phyloP scores from a whole-genome alignment of 352 stramenopile species.

The Phytopythium vexans region DNA sequence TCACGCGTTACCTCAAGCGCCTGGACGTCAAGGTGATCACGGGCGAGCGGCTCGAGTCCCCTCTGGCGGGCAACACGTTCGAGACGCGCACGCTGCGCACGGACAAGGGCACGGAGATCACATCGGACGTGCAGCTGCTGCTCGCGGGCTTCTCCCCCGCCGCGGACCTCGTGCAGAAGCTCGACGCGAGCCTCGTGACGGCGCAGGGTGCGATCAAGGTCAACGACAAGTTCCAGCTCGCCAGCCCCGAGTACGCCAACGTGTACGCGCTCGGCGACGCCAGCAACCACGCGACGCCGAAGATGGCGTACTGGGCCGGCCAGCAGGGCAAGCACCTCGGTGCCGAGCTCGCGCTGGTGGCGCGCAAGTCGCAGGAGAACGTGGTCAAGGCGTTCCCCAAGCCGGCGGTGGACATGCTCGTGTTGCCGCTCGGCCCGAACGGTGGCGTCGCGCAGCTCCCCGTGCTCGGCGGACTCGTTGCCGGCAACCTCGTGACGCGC shows the following conservation, averaged over 20 bases:
- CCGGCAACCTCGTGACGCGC: conserved; percentile 49
- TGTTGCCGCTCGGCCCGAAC: conserved; percentile 48
- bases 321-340: conserved; percentile 42
- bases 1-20: conserved; percentile 26
- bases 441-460: conserved; percentile 53
- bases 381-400: conserved; percentile 42
- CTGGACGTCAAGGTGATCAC: conserved; percentile 48
- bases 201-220: conserved; percentile 37
- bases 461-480: conserved; percentile 40
- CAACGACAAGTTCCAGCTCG: conserved; percentile 42
- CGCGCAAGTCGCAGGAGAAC: conserved; percentile 29
- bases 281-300: conserved; percentile 43
- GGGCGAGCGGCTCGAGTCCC: conserved; percentile 34
- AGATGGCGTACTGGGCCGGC: conserved; percentile 35
- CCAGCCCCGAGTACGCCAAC: conserved; percentile 34
- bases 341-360: conserved; percentile 28
- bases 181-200: conserved; percentile 34
- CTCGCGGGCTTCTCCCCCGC: conserved; percentile 38
- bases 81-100: conserved; percentile 37
- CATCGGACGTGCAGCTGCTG: conserved; percentile 55
- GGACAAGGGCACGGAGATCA: conserved; percentile 47
- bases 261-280: conserved; percentile 54
- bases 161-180: conserved; percentile 28
- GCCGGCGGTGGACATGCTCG: conserved; percentile 22
- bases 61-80: conserved; percentile 31